phyloP scores from a whole-genome alignment of 2,329 filamentous ascomycete genomes.

The Epichloe elymi region DNA sequence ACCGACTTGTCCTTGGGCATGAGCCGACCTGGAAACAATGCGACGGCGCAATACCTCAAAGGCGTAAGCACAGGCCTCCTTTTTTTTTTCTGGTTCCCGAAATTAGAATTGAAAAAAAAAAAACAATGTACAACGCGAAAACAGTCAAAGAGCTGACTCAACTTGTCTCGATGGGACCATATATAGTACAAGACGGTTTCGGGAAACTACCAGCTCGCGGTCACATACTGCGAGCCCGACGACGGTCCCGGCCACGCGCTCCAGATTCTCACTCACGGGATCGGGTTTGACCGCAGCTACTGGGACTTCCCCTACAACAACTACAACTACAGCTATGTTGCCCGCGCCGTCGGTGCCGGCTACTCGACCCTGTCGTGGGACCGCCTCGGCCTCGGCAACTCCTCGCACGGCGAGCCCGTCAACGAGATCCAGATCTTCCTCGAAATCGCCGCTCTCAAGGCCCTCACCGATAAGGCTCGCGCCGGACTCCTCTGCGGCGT shows the following conservation, averaged over 20 bases:
- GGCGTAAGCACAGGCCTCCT: constrained; percentile 19
- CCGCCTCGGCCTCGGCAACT: constrained; percentile 46
- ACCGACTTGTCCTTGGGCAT: constrained; percentile 40
- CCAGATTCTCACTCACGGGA: constrained; percentile 29
- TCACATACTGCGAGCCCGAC: constrained; percentile 48
- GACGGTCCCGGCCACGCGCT: constrained; percentile 22
- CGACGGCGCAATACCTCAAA: constrained; percentile 27
- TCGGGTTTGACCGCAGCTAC: constrained; percentile 35
- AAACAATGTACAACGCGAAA: too few relatives aligned
- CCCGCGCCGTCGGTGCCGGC: constrained; percentile 38
- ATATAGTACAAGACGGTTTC: constrained; percentile 33
- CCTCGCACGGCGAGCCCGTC: constrained; percentile 44
- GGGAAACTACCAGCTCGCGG: constrained; percentile 43
- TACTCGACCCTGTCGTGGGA: constrained; percentile 50
- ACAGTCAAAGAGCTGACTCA: neutral
- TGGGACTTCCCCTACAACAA: constrained; percentile 46
- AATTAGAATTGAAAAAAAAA: too few relatives aligned
- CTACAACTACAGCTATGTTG: constrained; percentile 50
- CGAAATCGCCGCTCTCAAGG: constrained; percentile 43
- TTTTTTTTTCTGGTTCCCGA: too few relatives aligned
- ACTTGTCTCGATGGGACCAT: neutral
- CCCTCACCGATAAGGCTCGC: constrained; percentile 37
- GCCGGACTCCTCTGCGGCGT: constrained; percentile 29
- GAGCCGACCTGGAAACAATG: constrained; percentile 37
- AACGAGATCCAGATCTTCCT: constrained; percentile 44